Base-by-base conservation (phyloP, 352 stramenopile species). In the Phytophthora fragariaefolia region DNA sequence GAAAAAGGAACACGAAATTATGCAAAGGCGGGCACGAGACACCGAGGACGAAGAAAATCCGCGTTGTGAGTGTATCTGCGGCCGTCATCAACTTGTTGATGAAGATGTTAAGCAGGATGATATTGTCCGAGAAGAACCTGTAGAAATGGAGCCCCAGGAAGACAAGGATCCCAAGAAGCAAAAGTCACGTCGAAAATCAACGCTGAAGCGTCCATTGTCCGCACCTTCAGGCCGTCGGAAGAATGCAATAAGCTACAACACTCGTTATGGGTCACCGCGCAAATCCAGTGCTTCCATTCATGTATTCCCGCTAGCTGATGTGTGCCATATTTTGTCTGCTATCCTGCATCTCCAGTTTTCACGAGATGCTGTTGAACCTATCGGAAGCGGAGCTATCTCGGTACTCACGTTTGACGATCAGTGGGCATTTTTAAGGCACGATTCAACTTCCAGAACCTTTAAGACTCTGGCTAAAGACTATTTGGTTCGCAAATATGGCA, bases 291-390 rank as follows among this genome's bases (percentile, higher is more conserved):
- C 47, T 32, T 71, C 51, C 12, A 47, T 82, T 10, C 78, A 83
- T 2, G 42, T 92, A 1, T 90, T 90, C 38, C 74, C 82, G 1
- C 46, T 90, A 1, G 49, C 76, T 0, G 83, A 92, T 49, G 80
- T 87, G 17, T 92, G 83, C 15, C 80, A 89, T 57, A 63, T 90
- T 15, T 43, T 89, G 32, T 90, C 80, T 3, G 58, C 76, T 6
- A 85, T 90, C 27, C 56, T 92, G 7, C 83, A 92, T 45, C 65
- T 90, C 3, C 70, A 92, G 30, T 90, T 92, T 34, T 77, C 80
- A 10, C 74, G 81, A 36, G 81, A 90, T 34, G 61, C 67, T 6
- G 63, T 53, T 1, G 78, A 84, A 18, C 34, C 48, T 56, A 17
- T 8, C 13, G 28, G 15, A 47, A 51, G 15, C 34, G 59, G 42